Evolutionary conservation across 2,329 filamentous ascomycete genomes (phyloP).

Genomic region (Phialemoniopsis sp.): DNA sequence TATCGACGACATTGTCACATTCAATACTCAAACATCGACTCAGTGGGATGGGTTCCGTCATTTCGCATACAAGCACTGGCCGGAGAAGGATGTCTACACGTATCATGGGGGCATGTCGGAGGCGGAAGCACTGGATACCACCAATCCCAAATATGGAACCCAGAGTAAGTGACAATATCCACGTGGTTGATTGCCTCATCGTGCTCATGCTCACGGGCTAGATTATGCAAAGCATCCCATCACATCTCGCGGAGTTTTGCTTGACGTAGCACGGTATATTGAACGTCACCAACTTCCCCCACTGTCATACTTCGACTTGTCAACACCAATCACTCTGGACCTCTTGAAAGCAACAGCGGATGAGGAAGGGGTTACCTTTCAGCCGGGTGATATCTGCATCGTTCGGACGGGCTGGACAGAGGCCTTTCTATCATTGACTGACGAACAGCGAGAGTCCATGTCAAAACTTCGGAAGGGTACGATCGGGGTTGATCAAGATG

Average conservation of each 20-base stretch:
- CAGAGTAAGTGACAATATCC: constrained; percentile 20
- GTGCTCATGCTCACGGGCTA: constrained; percentile 21
- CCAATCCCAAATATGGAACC: constrained; percentile 44
- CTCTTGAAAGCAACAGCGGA: constrained; percentile 37
- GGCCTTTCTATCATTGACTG: constrained; percentile 30
- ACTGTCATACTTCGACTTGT: constrained; percentile 32
- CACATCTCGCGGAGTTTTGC: constrained; percentile 43
- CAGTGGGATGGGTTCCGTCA: too few relatives aligned
- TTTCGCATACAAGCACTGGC: too few relatives aligned
- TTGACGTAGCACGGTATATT: constrained; percentile 49
- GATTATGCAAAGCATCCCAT: constrained; percentile 36
- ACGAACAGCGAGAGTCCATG: constrained; percentile 25
- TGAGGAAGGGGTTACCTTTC: constrained; percentile 35
- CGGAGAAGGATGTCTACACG: too few relatives aligned
- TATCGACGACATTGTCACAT: too few relatives aligned
- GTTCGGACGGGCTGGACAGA: constrained; percentile 48
- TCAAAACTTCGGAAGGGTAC: too few relatives aligned
- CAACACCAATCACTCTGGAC: constrained; percentile 37
- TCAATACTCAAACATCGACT: too few relatives aligned
- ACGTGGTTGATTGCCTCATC: constrained; percentile 15
- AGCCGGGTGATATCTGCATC: constrained; percentile 51
- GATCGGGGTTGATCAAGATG: constrained; percentile 45
- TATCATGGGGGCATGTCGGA: too few relatives aligned
- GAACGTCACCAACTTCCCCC: constrained; percentile 26
- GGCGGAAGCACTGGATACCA: too few relatives aligned